Evolutionary conservation across 2,329 filamentous ascomycete species (phyloP), one percentile per base, ranked within the genome.

Genomic region (Decorospora gaudefroyi): DNA sequence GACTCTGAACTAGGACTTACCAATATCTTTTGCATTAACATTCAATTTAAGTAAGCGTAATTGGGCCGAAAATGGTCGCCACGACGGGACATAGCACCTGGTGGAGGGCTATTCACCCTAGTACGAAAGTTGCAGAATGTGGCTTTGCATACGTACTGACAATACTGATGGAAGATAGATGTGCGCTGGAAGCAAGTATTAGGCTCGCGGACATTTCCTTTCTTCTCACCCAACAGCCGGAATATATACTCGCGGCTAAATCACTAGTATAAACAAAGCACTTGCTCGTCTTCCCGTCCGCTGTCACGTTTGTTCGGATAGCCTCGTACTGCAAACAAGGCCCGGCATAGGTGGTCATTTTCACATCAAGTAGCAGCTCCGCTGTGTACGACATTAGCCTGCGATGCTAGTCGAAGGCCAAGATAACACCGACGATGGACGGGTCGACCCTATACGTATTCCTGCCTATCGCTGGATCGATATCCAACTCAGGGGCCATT

Each of bases 371-470:
- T 4, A 6, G 8, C 21, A 27, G 22, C 22, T n/a, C n/a, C n/a
- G n/a, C n/a, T 43, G 26, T 30, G 27, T 31, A 22, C 27, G 21
- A 21, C 34, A 27, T 38, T 38, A 18, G 32, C 33, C 15, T 19
- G 34, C 33, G 16, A 17, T 12, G 15, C 26, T 21, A 31, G 18
- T 26, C 9, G 26, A 19, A 37, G 23, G 22, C 35, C 29, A 23
- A 19, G 21, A 22, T 22, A 35, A 40, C 23, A 19, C 22, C 19
- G 29, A 40, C 23, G 42, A 45, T 45, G 17, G 36, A 26, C 42
- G 28, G 29, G 40, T 21, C 35, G 35, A 12, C 16, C 2, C 8
- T 33, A 28, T 23, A 21, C 9, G 28, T 12, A 18, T 32, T 40
- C 23, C n/a, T 30, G 29, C 35, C 15, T 32, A 22, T 25, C 23